These are phyloP conservation scores for Paecilomyces dactylethromorphus DNA, from an alignment of 2,329 filamentous ascomycete genomes.

Conservation along the genomic window DNA sequence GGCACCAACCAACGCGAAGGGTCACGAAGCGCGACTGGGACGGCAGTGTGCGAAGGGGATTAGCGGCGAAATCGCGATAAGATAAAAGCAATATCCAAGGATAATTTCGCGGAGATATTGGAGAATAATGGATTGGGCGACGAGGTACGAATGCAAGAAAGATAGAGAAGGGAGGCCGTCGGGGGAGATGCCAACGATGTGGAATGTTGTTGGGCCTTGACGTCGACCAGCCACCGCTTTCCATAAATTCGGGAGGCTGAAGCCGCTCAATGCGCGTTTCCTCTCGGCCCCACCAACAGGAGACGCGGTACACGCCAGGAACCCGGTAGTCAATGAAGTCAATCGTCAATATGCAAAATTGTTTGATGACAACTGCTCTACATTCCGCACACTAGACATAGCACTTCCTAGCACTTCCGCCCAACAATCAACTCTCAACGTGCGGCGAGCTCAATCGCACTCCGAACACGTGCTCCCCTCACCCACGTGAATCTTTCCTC, in stretches of 20 bases:
- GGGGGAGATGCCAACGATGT: background rate
- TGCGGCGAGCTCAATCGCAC: background rate
- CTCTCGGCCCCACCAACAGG: background rate
- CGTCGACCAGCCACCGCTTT: conserved; percentile 10
- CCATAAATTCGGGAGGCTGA: conserved; percentile 5
- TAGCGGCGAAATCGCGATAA: background rate
- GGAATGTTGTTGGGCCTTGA: background rate
- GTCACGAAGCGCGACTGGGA: background rate
- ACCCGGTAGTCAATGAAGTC: background rate
- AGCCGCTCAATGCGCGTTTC: background rate
- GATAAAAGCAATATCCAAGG: background rate
- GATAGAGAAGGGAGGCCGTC: conserved; percentile 1
- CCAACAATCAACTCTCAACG: background rate
- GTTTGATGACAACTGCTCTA: background rate
- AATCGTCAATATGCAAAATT: background rate
- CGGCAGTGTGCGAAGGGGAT: background rate
- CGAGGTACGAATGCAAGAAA: conserved; percentile 1
- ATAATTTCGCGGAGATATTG: background rate
- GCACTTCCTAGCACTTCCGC: background rate
- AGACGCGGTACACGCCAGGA: background rate
- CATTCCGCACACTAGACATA: background rate
- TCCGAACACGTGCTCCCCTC: background rate
- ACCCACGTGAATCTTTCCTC: background rate
- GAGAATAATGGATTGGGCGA: background rate
- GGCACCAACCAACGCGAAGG: background rate